Evolutionary conservation across 2,329 filamentous ascomycete species (phyloP).

Genomic region (Apiospora hydei): DNA sequence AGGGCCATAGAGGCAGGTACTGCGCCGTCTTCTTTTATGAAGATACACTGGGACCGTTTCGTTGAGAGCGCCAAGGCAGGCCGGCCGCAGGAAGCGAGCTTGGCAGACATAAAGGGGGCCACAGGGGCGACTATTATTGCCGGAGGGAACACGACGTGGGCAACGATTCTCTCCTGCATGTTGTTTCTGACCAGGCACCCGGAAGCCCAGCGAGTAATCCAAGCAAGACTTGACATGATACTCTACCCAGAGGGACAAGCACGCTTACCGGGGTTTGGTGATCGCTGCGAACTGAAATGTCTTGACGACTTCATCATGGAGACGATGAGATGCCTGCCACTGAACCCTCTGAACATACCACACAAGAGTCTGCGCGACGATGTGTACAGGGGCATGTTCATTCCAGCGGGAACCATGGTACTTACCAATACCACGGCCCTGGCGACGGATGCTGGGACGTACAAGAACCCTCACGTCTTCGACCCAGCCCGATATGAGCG

Average conservation of each 20-base stretch:
- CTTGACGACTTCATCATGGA: conserved; percentile 43
- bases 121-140: conserved; percentile 56
- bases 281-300: conserved; percentile 41
- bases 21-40: conserved; percentile 41
- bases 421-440: conserved; percentile 54
- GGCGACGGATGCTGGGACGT: conserved; percentile 49
- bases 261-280: conserved; percentile 44
- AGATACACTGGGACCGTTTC: conserved; percentile 39
- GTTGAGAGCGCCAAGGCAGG: conserved; percentile 39
- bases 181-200: conserved; percentile 29
- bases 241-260: conserved; percentile 26
- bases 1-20: conserved; percentile 43
- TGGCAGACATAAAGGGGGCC: conserved; percentile 57
- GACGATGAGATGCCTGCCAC: conserved; percentile 40
- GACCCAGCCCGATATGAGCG: conserved; percentile 53
- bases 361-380: conserved; percentile 55
- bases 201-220: conserved; percentile 25
- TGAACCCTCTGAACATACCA: conserved; percentile 49
- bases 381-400: conserved; percentile 57
- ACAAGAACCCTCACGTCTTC: conserved; percentile 51
- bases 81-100: conserved; percentile 42
- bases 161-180: conserved; percentile 41
- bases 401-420: conserved; percentile 59
- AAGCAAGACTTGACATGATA: conserved; percentile 38
- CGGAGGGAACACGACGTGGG: conserved; percentile 55